Evolutionary conservation across 2,329 filamentous ascomycete species (phyloP), one percentile per base, ranked within the genome.

Genomic region (Aspergillus chevalieri): DNA sequence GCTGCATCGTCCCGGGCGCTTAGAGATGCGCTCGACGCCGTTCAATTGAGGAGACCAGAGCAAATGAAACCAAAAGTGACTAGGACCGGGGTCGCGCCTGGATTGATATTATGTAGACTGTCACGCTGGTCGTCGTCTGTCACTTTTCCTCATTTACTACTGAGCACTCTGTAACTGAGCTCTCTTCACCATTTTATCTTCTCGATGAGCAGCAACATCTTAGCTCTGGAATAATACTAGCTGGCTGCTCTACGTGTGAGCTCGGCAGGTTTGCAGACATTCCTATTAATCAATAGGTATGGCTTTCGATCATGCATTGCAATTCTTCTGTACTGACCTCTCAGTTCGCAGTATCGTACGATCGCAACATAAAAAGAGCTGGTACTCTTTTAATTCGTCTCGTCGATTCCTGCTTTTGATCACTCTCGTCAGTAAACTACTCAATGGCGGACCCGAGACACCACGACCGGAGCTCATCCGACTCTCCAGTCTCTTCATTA

Each of bases 401-500:
- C 44, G 24, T 15, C 39, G 21, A 47, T 44, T 47, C 34, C 34
- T 47, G 48, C 50, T 28, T 28, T 6, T 14, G 21, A 43, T n/a
- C 30, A 8, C 12, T 22, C 26, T 28, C 9, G 26, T 7, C 26
- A 12, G 12, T 30, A 30, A 30, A 28, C 4, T 8, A 21, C 38
- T 14, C 38, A 41, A 44, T 44, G 42, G 24, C 21, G 14, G 57
- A 52, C 38, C 15, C 39, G 57, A 52, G 50, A 53, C 51, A 52
- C 59, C 57, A 48, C 63, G 58, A 51, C 53, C 59, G 61, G 48
- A 62, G 50, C 45, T 61, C 57, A 36, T 64, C 65, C n/a, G 68
- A 68, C 42, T 64, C 63, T 14, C 61, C 63, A 28, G 53, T 52
- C 24, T 60, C 65, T 5, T 68, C 68, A 17, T 44, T 77, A 49